Conservation (phyloP, 192 early-diverging fungal species). For the Backusella morwellensis region DNA sequence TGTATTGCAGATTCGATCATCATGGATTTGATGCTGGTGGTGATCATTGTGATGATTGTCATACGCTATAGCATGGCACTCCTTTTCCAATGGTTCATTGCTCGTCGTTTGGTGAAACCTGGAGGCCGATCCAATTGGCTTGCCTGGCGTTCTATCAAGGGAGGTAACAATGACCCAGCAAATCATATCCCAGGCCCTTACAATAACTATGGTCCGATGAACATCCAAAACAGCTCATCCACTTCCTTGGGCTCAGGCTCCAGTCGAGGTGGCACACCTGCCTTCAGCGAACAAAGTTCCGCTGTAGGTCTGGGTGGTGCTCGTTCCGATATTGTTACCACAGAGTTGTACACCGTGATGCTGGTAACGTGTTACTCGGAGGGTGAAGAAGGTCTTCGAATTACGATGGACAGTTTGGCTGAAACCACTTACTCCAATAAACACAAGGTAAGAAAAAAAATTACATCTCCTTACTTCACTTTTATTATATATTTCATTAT, state of each 20-base stretch:
- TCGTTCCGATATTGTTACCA: conserved; percentile 36
- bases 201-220: conserved; percentile 25
- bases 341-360: conserved; percentile 70
- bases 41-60: conserved; percentile 58
- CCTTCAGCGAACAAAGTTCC: conserved; percentile 17
- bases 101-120: conserved; percentile 50
- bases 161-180: conserved; percentile 32
- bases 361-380: conserved; percentile 95
- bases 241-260: conserved; percentile 15
- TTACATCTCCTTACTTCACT: conserved; percentile 20
- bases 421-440: conserved; percentile 77
- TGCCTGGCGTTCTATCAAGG: conserved; percentile 42
- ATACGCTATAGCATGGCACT: conserved; percentile 64
- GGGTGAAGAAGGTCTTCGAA: conserved; percentile 74
- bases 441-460: conserved; percentile 61
- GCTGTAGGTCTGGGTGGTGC: conserved; percentile 20
- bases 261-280: conserved; percentile 4
- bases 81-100: conserved; percentile 60
- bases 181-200: conserved; percentile 34
- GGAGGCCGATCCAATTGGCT: conserved; percentile 54
- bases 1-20: conserved; percentile 58
- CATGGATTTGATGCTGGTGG: conserved; percentile 51
- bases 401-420: conserved; percentile 85
- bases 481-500: neutral
- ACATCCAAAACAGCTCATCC: conserved; percentile 4